Percentiles rank a stretch among this genome's conserved stretches.
Conservation (phyloP, 2,329 filamentous ascomycete species). For the Huntiella bhutanensis region DNA sequence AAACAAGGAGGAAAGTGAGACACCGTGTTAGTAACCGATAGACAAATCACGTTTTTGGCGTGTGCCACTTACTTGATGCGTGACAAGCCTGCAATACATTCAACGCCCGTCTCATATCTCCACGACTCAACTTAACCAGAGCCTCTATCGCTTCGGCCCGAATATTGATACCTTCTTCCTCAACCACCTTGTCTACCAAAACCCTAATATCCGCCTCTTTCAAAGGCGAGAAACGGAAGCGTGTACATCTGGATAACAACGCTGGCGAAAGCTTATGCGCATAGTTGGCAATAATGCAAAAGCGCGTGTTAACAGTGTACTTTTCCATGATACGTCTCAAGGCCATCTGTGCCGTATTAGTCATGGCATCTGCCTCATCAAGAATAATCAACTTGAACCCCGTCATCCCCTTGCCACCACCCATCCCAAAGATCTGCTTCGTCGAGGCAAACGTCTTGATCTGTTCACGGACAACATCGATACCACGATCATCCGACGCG, state of each 20-base stretch:
- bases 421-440: slow-evolving; percentile 75
- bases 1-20: neutral
- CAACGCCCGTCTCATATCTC: slow-evolving; percentile 85
- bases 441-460: slow-evolving; percentile 99
- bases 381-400: slow-evolving; percentile 91
- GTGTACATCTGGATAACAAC: slow-evolving; percentile 76
- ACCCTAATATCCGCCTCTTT: slow-evolving; percentile 73
- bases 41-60: neutral
- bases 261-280: slow-evolving; percentile 94
- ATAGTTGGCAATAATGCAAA: slow-evolving; percentile 98
- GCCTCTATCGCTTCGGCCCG: slow-evolving; percentile 62
- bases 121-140: slow-evolving; percentile 72
- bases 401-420: slow-evolving; percentile 29
- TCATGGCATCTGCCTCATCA: slow-evolving; percentile 99
- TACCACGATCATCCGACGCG: slow-evolving; percentile 89
- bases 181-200: slow-evolving; percentile 75
- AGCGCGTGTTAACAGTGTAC: slow-evolving; percentile 92
- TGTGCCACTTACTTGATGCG: slow-evolving; percentile 53
- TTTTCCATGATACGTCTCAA: slow-evolving; percentile 96
- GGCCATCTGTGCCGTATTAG: slow-evolving; percentile 95
- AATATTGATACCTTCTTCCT: slow-evolving; percentile 73
- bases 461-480: slow-evolving; percentile 93
- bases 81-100: slow-evolving; percentile 96
- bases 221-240: slow-evolving; percentile 86
- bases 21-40: neutral